Conservation (phyloP, 169 alveolate species). For the Cyclospora cayetanensis region DNA sequence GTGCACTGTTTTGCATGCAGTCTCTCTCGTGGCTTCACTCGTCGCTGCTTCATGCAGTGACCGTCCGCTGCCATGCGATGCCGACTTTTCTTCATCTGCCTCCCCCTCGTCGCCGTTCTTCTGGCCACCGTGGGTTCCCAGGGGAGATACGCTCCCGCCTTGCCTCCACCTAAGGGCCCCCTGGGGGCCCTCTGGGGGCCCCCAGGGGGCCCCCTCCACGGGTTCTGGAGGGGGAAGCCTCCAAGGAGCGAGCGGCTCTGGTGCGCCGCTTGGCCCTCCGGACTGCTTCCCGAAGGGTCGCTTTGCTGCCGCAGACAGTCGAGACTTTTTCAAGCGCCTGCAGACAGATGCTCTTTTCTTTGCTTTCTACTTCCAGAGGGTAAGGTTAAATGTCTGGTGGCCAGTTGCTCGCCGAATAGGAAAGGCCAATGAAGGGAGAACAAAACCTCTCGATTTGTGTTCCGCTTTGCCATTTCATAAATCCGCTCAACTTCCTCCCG, state of each 20-base stretch:
- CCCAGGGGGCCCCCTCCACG: neutral
- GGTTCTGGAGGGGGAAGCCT: neutral
- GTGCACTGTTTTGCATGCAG: neutral
- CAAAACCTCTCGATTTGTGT: too few species aligned
- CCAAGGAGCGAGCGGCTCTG: too few species aligned
- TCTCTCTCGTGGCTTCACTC: neutral
- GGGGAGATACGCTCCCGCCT: neutral
- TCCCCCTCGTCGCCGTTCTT: neutral
- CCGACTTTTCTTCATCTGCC: neutral
- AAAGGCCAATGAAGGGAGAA: too few species aligned
- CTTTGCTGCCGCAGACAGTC: neutral
- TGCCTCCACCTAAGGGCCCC: neutral
- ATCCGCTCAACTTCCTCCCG: too few species aligned
- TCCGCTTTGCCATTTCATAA: too few species aligned
- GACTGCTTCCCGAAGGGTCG: constrained; percentile 60
- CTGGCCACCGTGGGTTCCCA: neutral
- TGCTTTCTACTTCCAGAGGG: constrained; percentile 70
- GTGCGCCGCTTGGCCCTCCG: constrained; percentile 16
- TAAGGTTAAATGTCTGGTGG: neutral
- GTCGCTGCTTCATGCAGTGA: neutral
- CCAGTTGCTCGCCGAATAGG: neutral
- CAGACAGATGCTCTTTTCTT: constrained; percentile 70
- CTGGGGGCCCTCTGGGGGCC: constrained; percentile 9
- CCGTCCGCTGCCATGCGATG: neutral
- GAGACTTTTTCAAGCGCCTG: neutral